Evolutionary conservation across 257 asterid genomes (phyloP), one percentile per base, ranked within the genome.

Genomic region (Linaria vulgaris): DNA sequence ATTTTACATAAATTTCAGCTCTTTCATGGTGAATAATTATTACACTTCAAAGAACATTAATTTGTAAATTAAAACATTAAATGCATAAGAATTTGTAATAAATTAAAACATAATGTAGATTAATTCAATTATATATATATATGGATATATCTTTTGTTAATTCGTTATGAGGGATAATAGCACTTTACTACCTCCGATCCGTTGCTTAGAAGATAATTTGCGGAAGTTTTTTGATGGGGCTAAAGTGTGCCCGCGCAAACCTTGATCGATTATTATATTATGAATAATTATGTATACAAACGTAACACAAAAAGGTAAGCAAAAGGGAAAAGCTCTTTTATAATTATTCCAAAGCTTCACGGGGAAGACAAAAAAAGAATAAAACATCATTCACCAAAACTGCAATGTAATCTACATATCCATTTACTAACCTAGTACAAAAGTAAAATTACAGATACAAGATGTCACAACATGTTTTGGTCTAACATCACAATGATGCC

Each of bases 391-490:
- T 72, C 27, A 46, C 47, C 63, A 24, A 34, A 34, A 22, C 54
- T 39, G 16, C 1, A 20, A 64, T 64, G 59, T 25, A 59, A 65
- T 46, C n/a, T 20, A 45, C 9, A 19, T 65, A 27, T 27, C 34
- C 6, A 27, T 6, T 3, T 27, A 27, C 34, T 27, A 6, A 6
- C 61, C 41, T 56, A 55, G 19, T 46, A 45, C 41, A 59, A 59
- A 59, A 68, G 55, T 50, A 25, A 68, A 21, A 68, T 60, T 61
- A 43, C 22, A 54, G 70, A 21, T 43, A 16, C 58, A 66, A 44
- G 56, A 55, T 21, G 43, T 34, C 41, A 34, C 41, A 34, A 34
- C 23, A 6, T 55, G 16, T 16, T 66, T 55, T 50, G 4, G 56
- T 23, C 25, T 16, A 10, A 23, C 34, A 31, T 55, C 72, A 45